Conservation (phyloP, 495 filamentous ascomycete species). For the Pseudotulostoma volvatum region DNA sequence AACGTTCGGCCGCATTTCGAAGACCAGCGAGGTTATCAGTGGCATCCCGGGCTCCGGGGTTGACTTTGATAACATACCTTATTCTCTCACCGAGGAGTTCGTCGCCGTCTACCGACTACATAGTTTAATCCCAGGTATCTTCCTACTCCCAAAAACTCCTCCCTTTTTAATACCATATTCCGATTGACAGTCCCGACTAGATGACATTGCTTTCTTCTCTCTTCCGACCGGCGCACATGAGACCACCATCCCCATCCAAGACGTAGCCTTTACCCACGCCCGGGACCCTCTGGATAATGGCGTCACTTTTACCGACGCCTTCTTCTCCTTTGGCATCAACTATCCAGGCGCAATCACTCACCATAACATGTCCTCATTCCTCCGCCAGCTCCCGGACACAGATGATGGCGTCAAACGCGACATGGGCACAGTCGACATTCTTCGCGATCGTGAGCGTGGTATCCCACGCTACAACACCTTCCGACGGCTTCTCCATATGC, state of each 20-base stretch:
- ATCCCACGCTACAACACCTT: conserved; percentile 30
- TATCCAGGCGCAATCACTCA: not conserved
- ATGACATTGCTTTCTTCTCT: too few relatives aligned
- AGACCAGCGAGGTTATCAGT: conserved; percentile 16
- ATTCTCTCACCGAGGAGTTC: conserved; percentile 29
- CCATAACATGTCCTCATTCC: not conserved
- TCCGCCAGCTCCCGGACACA: not conserved
- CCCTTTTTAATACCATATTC: too few relatives aligned
- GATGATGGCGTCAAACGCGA: conserved; percentile 6
- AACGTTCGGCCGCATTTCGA: conserved; percentile 20
- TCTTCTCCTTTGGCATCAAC: not conserved
- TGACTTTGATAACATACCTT: conserved; percentile 20
- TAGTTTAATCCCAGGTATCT: conserved; percentile 21
- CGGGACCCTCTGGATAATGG: not conserved
- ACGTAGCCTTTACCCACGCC: not conserved
- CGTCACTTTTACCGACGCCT: not conserved
- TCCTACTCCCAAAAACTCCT: too few relatives aligned
- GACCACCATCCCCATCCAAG: too few relatives aligned
- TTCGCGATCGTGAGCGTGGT: conserved; percentile 29
- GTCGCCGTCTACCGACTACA: conserved; percentile 28
- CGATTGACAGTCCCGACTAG: too few relatives aligned
- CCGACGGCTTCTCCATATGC: conserved; percentile 24
- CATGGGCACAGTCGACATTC: conserved; percentile 25
- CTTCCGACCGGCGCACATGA: too few relatives aligned
- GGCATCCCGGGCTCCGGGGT: conserved; percentile 25